Base-by-base conservation (phyloP, 2,329 filamentous ascomycete genomes). In the Pyrenophora teres region DNA sequence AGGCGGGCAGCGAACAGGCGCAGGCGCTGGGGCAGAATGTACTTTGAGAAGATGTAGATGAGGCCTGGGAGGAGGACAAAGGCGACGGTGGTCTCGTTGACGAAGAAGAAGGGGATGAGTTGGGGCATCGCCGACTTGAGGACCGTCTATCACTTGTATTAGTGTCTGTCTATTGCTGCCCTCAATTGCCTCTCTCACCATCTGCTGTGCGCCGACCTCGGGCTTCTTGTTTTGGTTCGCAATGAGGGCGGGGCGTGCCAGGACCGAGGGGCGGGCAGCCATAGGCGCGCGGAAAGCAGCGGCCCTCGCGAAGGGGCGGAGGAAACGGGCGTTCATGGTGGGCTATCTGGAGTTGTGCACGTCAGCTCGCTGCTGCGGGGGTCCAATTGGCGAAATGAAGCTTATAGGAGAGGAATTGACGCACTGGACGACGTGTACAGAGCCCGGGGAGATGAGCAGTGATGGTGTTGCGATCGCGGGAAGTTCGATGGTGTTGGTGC, bases 31-130 rank as follows among this genome's bases (percentile, higher is more conserved):
- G 74, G 74, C 33, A 76, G 70, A 52, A 75, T 68, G 69, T 76
- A 76, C 62, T 76, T 76, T 58, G 73, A 75, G 62, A 76, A 67
- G 62, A 76, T 47, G 68, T 76, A 76, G 71, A 76, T 75, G 60
- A 76, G 70, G 46, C 72, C 67, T 38, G 74, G 74, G 37, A 76
- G 63, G 50, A 74, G 62, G 64, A 76, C 62, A 60, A 76, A 76
- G 40, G 73, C 74, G 57, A 71, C 62, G 56, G 70, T 74, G 53
- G 69, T 73, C 72, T 76, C 74, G 68, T 76, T 76, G 65, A 76
- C 73, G 70, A 76, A 76, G 70, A 75, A 76, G 71, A 76, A 76
- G 59, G 74, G 74, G 41, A 76, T 69, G 54, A 76, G 74, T 68
- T 76, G 74, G 54, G 74, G 74, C 74, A 76, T 76, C 55, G 72